A percentile compares a stretch with the other conserved stretches of the same genome.
Evolutionary conservation across 495 filamentous ascomycete species (phyloP).

Genomic region (Xylaria longipes): DNA sequence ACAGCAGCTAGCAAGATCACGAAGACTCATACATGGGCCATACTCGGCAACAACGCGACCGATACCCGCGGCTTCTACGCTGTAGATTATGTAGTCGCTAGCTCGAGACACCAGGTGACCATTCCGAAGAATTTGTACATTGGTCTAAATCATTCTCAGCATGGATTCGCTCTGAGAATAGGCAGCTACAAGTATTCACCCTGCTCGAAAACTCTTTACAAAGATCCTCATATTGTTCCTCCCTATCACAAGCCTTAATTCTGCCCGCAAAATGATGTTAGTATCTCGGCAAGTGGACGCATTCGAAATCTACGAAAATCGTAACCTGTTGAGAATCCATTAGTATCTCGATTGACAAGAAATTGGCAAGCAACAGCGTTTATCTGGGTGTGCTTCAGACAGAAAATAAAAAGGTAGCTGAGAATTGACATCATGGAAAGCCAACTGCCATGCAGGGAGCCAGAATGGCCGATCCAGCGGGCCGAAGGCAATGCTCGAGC

Average conservation of each 20-base stretch:
- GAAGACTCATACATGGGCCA: slow-evolving; percentile 79
- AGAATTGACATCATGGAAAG: slow-evolving; percentile 95
- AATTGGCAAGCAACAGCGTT: slow-evolving; percentile 25
- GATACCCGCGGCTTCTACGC: slow-evolving; percentile 91
- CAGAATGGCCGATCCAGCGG: slow-evolving; percentile 45
- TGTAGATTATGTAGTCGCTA: slow-evolving; percentile 98
- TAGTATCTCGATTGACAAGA: slow-evolving; percentile 26
- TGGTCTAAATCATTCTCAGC: slow-evolving; percentile 69
- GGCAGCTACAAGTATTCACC: slow-evolving; percentile 53
- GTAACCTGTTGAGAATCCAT: slow-evolving; percentile 26
- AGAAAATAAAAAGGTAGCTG: slow-evolving; percentile 91
- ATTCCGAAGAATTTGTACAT: slow-evolving; percentile 82
- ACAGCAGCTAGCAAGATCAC: neutral
- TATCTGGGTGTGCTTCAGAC: slow-evolving; percentile 68
- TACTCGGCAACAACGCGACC: slow-evolving; percentile 82
- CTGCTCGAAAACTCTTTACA: slow-evolving; percentile 76
- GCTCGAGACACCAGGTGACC: slow-evolving; percentile 92
- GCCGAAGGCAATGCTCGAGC: slow-evolving; percentile 85
- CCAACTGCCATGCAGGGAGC: slow-evolving; percentile 40
- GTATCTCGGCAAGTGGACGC: neutral
- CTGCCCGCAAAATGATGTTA: slow-evolving; percentile 54
- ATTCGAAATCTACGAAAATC: slow-evolving; percentile 20
- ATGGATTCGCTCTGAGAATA: slow-evolving; percentile 45
- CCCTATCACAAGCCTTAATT: slow-evolving; percentile 91
- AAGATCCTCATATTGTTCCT: slow-evolving; percentile 81